Evolutionary conservation across 2,329 filamentous ascomycete genomes (phyloP).

Genomic region (Ophiocordyceps camponoti-rufipedis): DNA sequence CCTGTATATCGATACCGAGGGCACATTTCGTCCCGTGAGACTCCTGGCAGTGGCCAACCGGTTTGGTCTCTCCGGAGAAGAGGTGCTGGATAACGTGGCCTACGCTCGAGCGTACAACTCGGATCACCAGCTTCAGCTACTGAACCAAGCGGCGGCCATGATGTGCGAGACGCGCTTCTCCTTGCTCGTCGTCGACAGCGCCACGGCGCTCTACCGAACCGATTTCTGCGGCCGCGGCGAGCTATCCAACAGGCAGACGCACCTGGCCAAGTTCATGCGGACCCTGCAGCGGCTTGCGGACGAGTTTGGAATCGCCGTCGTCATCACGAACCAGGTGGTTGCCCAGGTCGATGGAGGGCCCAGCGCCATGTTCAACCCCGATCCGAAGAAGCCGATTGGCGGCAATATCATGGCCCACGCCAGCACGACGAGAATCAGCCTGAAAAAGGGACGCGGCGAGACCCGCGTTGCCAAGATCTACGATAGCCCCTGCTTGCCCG

Average conservation of each 20-base stretch:
- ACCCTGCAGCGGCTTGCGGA: slow-evolving; percentile 61
- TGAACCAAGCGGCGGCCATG: slow-evolving; percentile 93
- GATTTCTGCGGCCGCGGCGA: slow-evolving; percentile 96
- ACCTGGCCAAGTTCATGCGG: slow-evolving; percentile 77
- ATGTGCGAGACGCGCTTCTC: slow-evolving; percentile 99
- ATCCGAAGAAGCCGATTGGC: slow-evolving; percentile 97
- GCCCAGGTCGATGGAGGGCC: slow-evolving; percentile 95
- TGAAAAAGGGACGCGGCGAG: slow-evolving; percentile 91
- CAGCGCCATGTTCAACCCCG: slow-evolving; percentile 96
- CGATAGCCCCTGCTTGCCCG: slow-evolving; percentile 89
- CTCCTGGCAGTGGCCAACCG: slow-evolving; percentile 82
- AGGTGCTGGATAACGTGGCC: slow-evolving; percentile 94
- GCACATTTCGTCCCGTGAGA: slow-evolving; percentile 86
- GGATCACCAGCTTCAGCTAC: slow-evolving; percentile 85
- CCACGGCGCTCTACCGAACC: slow-evolving; percentile 86
- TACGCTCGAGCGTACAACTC: slow-evolving; percentile 98
- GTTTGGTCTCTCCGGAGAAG: slow-evolving; percentile 87
- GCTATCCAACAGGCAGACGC: slow-evolving; percentile 79
- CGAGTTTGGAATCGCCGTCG: slow-evolving; percentile 89
- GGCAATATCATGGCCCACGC: slow-evolving; percentile 98
- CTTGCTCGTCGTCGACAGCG: slow-evolving; percentile 85
- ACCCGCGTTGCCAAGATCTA: slow-evolving; percentile 98
- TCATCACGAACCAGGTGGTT: slow-evolving; percentile 98
- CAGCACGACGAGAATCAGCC: slow-evolving; percentile 79
- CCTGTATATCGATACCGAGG: slow-evolving; percentile 95